These are phyloP conservation scores for Mycena sanguinolenta DNA, from an alignment of 768 basidiomycete genomes.

Conservation along the genomic window DNA sequence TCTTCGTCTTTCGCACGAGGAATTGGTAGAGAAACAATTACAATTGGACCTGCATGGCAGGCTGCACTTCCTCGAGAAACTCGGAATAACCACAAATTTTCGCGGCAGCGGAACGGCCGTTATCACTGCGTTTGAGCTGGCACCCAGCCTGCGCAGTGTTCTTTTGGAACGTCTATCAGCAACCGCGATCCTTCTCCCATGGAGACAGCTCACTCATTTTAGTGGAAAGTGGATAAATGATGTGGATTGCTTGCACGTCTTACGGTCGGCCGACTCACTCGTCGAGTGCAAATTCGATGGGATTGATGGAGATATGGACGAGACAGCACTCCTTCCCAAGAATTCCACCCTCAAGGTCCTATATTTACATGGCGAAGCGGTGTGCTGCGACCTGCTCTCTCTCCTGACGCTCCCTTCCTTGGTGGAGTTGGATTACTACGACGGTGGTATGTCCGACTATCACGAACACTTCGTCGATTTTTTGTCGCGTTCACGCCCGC, in stretches of 20 bases:
- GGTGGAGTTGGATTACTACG: neutral
- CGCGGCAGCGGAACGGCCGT: too few species aligned
- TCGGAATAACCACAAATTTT: neutral
- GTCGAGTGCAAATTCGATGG: neutral
- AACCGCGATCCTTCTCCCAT: neutral
- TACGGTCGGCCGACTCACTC: neutral
- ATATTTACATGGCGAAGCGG: neutral
- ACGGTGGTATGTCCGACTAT: too few species aligned
- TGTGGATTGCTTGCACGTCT: neutral
- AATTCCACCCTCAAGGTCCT: neutral
- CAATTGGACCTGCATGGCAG: neutral
- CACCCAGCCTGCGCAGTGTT: neutral
- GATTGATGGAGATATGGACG: neutral
- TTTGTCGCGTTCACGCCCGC: neutral
- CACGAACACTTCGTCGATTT: neutral
- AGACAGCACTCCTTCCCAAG: neutral
- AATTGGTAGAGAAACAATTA: neutral
- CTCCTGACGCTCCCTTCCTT: slow-evolving; percentile 4
- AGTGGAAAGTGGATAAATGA: neutral
- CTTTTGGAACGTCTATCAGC: neutral
- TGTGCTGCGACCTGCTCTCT: neutral
- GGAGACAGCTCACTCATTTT: slow-evolving; percentile 12
- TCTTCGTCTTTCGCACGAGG: neutral
- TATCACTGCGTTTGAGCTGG: neutral
- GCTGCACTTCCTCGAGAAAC: neutral